These are phyloP conservation scores for Effrenium voratum DNA, from an alignment of 73 alveolate species.

Conservation along the genomic window DNA sequence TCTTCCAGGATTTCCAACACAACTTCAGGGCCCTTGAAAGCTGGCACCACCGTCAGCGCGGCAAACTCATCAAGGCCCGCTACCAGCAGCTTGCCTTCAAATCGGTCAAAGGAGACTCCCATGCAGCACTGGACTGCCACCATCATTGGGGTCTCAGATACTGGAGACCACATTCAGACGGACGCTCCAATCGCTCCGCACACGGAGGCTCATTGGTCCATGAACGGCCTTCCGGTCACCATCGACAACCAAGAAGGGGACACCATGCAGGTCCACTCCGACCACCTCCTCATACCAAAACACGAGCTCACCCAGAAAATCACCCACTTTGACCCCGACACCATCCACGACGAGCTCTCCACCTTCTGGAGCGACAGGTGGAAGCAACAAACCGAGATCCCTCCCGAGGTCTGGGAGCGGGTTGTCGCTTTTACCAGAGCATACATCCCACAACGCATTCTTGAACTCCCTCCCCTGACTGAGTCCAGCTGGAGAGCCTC, in stretches of 20 bases:
- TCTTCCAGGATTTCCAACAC: neutral
- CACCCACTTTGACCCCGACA: neutral
- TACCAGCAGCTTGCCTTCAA: neutral
- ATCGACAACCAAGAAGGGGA: neutral
- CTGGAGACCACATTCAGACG: neutral
- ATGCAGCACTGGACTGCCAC: neutral
- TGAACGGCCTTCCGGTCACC: neutral
- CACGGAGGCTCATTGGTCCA: neutral
- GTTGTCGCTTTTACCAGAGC: neutral
- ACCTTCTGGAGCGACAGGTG: neutral
- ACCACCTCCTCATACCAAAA: accelerated
- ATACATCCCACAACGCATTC: neutral
- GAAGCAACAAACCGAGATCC: neutral
- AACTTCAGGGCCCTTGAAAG: neutral
- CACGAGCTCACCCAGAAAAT: too few relatives aligned
- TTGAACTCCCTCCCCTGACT: neutral
- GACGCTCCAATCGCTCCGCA: neutral
- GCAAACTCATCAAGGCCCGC: too few relatives aligned
- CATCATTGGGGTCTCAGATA: neutral
- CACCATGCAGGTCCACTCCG: neutral
- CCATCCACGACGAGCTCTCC: neutral
- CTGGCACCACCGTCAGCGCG: neutral
- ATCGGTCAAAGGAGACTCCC: neutral
- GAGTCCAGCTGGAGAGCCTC: neutral
- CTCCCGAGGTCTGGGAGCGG: neutral